Evolutionary conservation across 768 basidiomycete genomes (phyloP).

Genomic region (Boletus insuetus): DNA sequence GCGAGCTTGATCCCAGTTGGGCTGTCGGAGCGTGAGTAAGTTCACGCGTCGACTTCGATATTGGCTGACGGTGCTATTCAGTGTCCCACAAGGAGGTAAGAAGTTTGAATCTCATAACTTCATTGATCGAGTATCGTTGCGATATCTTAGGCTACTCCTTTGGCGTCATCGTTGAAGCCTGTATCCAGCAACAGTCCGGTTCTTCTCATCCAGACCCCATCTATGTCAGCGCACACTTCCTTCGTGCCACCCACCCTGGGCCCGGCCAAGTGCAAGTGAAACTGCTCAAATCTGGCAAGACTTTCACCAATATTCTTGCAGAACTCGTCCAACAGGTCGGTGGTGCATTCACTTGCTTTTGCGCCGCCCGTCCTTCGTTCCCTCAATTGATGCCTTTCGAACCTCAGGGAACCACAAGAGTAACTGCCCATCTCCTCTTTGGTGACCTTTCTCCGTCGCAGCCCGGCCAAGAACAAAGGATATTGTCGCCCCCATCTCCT

Average conservation of each 20-base stretch:
- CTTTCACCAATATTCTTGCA: slow-evolving; percentile 56
- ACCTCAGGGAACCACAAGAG: slow-evolving; percentile 38
- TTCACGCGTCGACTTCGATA: background rate
- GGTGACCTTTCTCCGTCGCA: slow-evolving; percentile 40
- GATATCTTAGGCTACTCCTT: slow-evolving; percentile 52
- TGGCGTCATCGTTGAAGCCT: slow-evolving; percentile 53
- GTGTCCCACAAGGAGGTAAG: slow-evolving; percentile 55
- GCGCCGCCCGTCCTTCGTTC: background rate
- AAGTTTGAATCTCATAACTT: background rate
- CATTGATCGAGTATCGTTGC: background rate
- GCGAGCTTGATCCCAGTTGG: slow-evolving; percentile 48
- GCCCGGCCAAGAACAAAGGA: slow-evolving; percentile 13
- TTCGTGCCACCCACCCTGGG: slow-evolving; percentile 41
- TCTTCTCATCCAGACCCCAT: slow-evolving; percentile 54
- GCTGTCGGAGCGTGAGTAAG: slow-evolving; percentile 39
- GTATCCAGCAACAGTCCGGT: slow-evolving; percentile 46
- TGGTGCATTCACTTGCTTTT: background rate
- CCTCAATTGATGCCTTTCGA: background rate
- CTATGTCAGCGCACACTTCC: slow-evolving; percentile 59
- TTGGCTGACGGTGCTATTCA: slow-evolving; percentile 14
- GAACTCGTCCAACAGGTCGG: slow-evolving; percentile 57
- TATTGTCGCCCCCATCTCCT: slow-evolving; percentile 48
- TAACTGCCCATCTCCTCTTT: slow-evolving; percentile 57
- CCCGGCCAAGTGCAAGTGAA: slow-evolving; percentile 49
- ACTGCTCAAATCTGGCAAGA: slow-evolving; percentile 46